These are phyloP conservation scores for Cicer chorassanicum DNA, from an alignment of 306 rosid genomes.

Conservation along the genomic window DNA sequence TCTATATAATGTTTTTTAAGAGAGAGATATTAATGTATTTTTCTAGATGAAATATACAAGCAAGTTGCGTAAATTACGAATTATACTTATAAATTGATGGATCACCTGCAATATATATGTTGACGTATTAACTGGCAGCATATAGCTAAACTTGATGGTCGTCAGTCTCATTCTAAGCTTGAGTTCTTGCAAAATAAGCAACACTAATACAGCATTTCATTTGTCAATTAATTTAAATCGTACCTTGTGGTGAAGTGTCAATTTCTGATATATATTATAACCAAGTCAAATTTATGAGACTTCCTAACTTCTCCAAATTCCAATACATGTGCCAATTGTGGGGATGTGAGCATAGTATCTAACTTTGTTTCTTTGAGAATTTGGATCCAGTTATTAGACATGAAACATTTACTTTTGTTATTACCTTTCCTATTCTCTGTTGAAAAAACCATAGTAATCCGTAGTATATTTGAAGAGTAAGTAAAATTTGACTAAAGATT, in stretches of 20 bases:
- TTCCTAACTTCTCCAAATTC: background rate
- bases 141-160: conserved; percentile 4
- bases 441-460: too few relatives aligned
- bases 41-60: too few relatives aligned
- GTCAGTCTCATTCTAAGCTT: background rate
- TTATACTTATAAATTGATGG: background rate
- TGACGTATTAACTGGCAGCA: background rate
- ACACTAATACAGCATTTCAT: background rate
- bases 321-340: background rate
- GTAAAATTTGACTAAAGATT: too few relatives aligned
- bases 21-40: too few relatives aligned
- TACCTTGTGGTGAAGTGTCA: conserved; percentile 11
- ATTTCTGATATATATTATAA: background rate
- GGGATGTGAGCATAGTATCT: background rate
- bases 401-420: too few relatives aligned
- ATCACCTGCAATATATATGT: background rate
- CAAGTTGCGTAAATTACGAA: too few relatives aligned
- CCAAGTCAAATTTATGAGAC: conserved; percentile 8
- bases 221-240: background rate
- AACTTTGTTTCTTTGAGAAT: background rate
- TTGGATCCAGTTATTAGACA: conserved; percentile 8
- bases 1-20: too few relatives aligned
- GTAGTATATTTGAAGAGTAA: too few relatives aligned
- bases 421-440: too few relatives aligned
- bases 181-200: background rate